A percentile compares a stretch with the other conserved stretches of the same genome.
Evolutionary conservation across 352 stramenopile species (phyloP).

Genomic region (Globisporangium megalacanthum): DNA sequence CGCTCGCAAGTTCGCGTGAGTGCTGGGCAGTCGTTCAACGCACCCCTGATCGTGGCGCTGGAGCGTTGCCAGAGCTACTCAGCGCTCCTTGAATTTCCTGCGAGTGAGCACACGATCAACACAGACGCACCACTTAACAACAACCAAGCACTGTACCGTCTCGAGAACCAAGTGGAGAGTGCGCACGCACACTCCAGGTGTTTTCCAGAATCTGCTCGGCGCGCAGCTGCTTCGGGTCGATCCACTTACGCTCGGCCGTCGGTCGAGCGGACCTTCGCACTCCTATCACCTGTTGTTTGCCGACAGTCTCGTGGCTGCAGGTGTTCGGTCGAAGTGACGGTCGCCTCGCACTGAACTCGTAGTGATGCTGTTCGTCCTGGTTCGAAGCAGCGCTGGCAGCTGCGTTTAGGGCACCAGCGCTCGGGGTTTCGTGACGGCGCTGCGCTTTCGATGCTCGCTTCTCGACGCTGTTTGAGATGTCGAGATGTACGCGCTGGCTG

Average conservation of each 20-base stretch:
- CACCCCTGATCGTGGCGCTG: not conserved
- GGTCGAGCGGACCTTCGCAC: not conserved
- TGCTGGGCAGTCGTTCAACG: not conserved
- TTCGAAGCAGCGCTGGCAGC: conserved; percentile 3
- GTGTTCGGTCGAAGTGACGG: conserved; percentile 1
- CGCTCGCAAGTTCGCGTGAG: too few relatives aligned
- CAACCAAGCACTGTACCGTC: not conserved
- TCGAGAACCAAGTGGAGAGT: not conserved
- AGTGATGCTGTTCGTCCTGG: conserved; percentile 7
- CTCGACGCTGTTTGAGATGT: not conserved
- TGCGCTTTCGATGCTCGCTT: not conserved
- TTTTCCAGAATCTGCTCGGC: conserved; percentile 28
- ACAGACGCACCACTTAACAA: not conserved
- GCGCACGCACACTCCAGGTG: conserved; percentile 24
- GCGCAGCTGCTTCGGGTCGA: conserved; percentile 29
- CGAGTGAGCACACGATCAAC: not conserved
- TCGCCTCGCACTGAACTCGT: not conserved
- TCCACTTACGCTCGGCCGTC: conserved; percentile 13
- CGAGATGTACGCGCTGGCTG: conserved; percentile 14
- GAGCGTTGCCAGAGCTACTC: not conserved
- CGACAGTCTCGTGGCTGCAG: not conserved
- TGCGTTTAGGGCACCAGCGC: not conserved
- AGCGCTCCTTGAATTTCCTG: conserved; percentile 14
- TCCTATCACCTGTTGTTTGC: not conserved
- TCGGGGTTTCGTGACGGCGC: not conserved